Evolutionary conservation across 2,329 filamentous ascomycete species (phyloP).

Genomic region (Lizonia empirigonia): DNA sequence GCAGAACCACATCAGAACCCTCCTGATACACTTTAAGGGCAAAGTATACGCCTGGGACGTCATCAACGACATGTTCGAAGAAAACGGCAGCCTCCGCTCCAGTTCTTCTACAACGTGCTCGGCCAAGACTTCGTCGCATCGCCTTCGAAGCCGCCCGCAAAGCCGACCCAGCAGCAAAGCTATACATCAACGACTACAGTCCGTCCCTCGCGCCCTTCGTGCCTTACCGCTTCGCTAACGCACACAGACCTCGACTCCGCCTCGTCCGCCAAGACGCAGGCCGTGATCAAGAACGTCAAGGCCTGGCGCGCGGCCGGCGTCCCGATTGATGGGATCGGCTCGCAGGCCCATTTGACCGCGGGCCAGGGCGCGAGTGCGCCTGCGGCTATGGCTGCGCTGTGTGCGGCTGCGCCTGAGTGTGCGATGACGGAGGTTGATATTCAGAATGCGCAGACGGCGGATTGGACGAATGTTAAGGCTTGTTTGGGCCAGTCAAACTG

Average conservation of each 20-base stretch:
- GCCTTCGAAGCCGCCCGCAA: slow-evolving; percentile 71
- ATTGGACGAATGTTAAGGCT: slow-evolving; percentile 66
- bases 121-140: slow-evolving; percentile 75
- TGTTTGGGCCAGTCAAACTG: slow-evolving; percentile 66
- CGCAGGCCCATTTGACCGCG: slow-evolving; percentile 54
- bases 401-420: slow-evolving; percentile 61
- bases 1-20: slow-evolving; percentile 64
- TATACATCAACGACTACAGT: slow-evolving; percentile 76
- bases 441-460: slow-evolving; percentile 59
- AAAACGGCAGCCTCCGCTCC: slow-evolving; percentile 64
- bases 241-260: slow-evolving; percentile 63
- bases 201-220: slow-evolving; percentile 34
- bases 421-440: slow-evolving; percentile 75
- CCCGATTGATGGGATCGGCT: slow-evolving; percentile 69
- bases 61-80: slow-evolving; percentile 68
- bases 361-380: slow-evolving; percentile 56
- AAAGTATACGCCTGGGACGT: slow-evolving; percentile 70
- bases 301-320: slow-evolving; percentile 67
- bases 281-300: slow-evolving; percentile 65
- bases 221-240: slow-evolving; percentile 35
- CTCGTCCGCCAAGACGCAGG: slow-evolving; percentile 63
- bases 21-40: slow-evolving; percentile 66
- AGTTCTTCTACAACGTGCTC: slow-evolving; percentile 70
- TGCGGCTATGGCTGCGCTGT: slow-evolving; percentile 59
- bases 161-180: slow-evolving; percentile 69